Conservation (phyloP, 2,329 filamentous ascomycete genomes). For the Colletotrichum sp. region DNA sequence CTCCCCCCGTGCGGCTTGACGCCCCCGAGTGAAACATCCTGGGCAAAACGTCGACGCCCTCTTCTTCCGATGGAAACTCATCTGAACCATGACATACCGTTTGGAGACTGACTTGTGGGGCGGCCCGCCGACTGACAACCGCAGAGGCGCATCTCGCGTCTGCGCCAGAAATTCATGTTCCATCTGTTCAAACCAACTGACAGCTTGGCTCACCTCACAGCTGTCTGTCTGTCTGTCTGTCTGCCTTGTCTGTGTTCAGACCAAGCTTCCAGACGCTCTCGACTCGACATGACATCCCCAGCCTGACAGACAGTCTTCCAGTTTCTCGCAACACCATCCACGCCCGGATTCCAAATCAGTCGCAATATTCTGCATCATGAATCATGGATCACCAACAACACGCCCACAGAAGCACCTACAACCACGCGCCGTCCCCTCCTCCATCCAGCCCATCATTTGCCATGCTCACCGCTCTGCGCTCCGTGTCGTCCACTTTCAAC, state of each 20-base stretch:
- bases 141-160: constrained; percentile 15
- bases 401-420: neutral
- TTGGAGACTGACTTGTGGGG: neutral
- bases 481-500: neutral
- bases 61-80: neutral
- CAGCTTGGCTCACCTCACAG: neutral
- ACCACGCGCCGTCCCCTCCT: neutral
- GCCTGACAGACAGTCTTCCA: neutral
- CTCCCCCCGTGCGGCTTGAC: neutral
- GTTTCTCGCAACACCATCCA: neutral
- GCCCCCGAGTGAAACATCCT: constrained; percentile 1
- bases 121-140: neutral
- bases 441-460: neutral
- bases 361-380: constrained; percentile 4
- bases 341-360: constrained; percentile 3
- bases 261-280: neutral
- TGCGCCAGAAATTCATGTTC: neutral
- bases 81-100: constrained; percentile 4
- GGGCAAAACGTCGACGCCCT: neutral
- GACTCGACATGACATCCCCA: neutral
- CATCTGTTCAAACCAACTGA: neutral
- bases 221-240: neutral
- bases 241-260: neutral
- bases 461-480: constrained; percentile 1
- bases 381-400: neutral